Evolutionary conservation across 441 rosid genomes (phyloP), one percentile per base, ranked within the genome.

Genomic region (Gossypium trilobum): DNA sequence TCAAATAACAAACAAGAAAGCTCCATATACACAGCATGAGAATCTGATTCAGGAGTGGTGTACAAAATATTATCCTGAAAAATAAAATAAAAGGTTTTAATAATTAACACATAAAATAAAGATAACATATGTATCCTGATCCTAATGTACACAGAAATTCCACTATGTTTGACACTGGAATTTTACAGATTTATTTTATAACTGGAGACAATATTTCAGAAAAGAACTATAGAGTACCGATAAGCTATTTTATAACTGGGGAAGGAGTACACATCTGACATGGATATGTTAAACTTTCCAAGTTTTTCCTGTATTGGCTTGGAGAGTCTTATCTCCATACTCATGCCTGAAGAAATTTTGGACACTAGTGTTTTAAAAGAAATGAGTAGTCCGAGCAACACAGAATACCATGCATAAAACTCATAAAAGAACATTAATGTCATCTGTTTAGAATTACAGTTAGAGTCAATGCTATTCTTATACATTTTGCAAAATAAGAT

Each of bases 11-110:
- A 77, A 70, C 92, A 80, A 69, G 99, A 88, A 27, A 92, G 88
- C 81, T 92, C 99, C 97, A 89, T 80, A 84, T 85, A 95, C 68
- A 92, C 46, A 52, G 87, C 84, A 78, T 91, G 97, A 23, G 87
- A 76, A 82, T 91, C 97, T 16, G 91, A 81, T 46, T 79, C 77
- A 17, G 66, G 61, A 44, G 87, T 82, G 78, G 92, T 74, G 75
- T 92, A 92, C 81, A 95, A 82, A 58, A 82, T 79, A 71, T 85
- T 81, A 71, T 81, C 97, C 99, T 95, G 94, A 59, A 83, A 78
- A 59, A 80, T 27, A 0, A 67, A 59, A 73, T 10, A n/a, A 79
- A 59, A 71, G 0, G 58, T 14, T 50, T 27, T 27, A 50, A 50
- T 14, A 68, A 29, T 68, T 50, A 14, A 20, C 25, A 14, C 20